A percentile compares a stretch with the other conserved stretches of the same genome.
phyloP scores from a whole-genome alignment of 192 early-diverging fungal genomes.

The Gonapodya prolifera region DNA sequence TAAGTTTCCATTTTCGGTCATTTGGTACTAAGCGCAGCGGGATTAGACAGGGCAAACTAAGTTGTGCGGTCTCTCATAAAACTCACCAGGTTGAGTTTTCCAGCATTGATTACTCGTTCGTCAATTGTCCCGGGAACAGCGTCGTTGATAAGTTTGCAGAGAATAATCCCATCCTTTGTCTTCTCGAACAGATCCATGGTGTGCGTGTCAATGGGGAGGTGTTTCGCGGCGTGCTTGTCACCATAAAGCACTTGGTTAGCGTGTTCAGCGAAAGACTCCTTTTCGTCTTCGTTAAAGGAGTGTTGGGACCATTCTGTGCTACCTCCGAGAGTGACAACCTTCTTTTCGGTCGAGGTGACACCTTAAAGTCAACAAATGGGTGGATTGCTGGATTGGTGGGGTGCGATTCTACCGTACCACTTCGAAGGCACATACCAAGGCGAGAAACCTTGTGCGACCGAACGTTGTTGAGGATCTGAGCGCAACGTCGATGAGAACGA shows the following conservation, averaged over 20 bases:
- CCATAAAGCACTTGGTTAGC: constrained; percentile 75
- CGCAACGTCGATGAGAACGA: no score
- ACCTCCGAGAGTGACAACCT: constrained; percentile 80
- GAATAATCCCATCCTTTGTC: constrained; percentile 66
- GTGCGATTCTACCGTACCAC: no score
- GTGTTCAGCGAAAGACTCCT: constrained; percentile 88
- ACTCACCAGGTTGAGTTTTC: no score
- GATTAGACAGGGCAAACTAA: no score
- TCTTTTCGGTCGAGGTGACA: no score
- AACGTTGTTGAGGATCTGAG: no score
- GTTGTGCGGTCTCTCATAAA: no score
- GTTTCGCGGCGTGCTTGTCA: constrained; percentile 70
- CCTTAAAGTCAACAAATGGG: no score
- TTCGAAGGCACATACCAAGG: no score
- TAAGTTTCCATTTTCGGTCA: constrained; percentile 98
- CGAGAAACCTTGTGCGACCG: no score
- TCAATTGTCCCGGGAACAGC: constrained; percentile 93
- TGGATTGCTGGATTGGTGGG: no score
- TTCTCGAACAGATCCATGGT: constrained; percentile 97
- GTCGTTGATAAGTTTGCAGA: constrained; percentile 98
- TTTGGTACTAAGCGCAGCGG: no score
- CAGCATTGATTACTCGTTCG: constrained; percentile 96
- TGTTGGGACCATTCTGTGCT: constrained; percentile 79
- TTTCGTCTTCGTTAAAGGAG: constrained; percentile 97
- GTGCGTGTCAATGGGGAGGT: constrained; percentile 81